Conservation (phyloP, 2,329 filamentous ascomycete species). For the Zymoseptoria crescenta region DNA sequence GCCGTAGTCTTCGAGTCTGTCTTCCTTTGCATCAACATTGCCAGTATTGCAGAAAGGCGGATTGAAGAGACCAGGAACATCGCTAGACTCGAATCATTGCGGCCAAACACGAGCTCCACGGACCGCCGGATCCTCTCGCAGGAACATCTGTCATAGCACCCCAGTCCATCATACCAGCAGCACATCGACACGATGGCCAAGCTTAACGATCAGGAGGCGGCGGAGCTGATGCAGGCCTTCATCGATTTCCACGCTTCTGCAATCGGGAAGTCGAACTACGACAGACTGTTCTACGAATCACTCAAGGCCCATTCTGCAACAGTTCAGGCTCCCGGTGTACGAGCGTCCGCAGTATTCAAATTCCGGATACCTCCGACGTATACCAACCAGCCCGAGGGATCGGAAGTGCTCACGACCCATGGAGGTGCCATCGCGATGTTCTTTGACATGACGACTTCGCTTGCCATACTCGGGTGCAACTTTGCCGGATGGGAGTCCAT, state of each 20-base stretch:
- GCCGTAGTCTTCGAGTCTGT: too few species aligned
- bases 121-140: background rate
- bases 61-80: too few species aligned
- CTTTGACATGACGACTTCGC: conserved; percentile 46
- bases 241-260: conserved; percentile 3
- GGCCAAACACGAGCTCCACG: too few species aligned
- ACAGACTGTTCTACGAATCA: conserved; percentile 8
- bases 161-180: background rate
- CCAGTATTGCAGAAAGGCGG: too few species aligned
- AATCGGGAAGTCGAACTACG: conserved; percentile 13
- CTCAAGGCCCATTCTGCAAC: conserved; percentile 4
- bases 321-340: conserved; percentile 2
- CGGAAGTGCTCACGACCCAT: conserved; percentile 11
- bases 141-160: background rate
- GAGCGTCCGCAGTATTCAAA: conserved; percentile 8
- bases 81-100: too few species aligned
- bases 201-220: conserved; percentile 3
- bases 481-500: conserved; percentile 30
- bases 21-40: too few species aligned
- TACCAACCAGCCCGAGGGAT: conserved; percentile 10
- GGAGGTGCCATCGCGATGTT: conserved; percentile 44
- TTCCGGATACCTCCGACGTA: conserved; percentile 13
- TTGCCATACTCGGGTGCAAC: conserved; percentile 20
- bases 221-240: conserved; percentile 5
- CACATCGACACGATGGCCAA: background rate